Percentiles rank a stretch among this genome's conserved stretches.
Conservation (phyloP, 192 early-diverging fungal species). For the Coemansia erecta region DNA sequence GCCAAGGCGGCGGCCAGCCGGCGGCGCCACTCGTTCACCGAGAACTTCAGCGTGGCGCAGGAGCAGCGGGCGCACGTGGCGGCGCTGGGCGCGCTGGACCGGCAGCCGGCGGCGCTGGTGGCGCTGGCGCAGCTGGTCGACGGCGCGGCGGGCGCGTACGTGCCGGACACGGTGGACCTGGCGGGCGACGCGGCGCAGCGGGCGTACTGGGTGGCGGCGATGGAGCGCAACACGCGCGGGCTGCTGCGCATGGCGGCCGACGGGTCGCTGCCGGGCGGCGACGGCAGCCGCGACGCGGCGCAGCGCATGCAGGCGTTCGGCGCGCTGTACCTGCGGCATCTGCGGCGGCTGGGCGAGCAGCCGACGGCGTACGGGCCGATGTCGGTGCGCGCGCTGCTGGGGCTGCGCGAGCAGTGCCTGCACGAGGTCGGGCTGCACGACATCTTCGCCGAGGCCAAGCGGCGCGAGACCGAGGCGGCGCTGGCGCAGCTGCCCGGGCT, state of each 20-base stretch:
- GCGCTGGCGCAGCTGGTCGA: constrained; percentile 63
- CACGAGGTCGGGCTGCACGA: constrained; percentile 79
- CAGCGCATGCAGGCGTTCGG: constrained; percentile 55
- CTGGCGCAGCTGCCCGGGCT: constrained; percentile 54
- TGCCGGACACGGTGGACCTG: constrained; percentile 70
- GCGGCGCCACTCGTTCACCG: constrained; percentile 67
- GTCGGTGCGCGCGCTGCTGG: constrained; percentile 67
- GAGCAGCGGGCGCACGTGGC: constrained; percentile 53
- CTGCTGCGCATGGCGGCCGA: constrained; percentile 60
- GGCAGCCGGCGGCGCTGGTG: constrained; percentile 51
- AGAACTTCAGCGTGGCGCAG: constrained; percentile 74
- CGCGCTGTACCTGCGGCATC: constrained; percentile 64
- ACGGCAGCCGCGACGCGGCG: constrained; percentile 6
- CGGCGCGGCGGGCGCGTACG: constrained; percentile 43
- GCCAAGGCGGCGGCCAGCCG: not conserved
- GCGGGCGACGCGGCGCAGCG: constrained; percentile 55
- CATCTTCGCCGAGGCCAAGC: constrained; percentile 70
- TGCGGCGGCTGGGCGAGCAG: constrained; percentile 60
- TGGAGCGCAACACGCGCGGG: constrained; percentile 65
- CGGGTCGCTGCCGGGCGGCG: constrained; percentile 27
- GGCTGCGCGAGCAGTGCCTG: constrained; percentile 78
- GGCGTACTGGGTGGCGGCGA: constrained; percentile 71
- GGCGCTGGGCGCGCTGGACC: constrained; percentile 69
- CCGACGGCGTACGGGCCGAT: constrained; percentile 73
- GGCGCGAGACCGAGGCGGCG: constrained; percentile 63